Evolutionary conservation across 2,329 filamentous ascomycete genomes (phyloP).

Genomic region (Scedosporium dehoogii): DNA sequence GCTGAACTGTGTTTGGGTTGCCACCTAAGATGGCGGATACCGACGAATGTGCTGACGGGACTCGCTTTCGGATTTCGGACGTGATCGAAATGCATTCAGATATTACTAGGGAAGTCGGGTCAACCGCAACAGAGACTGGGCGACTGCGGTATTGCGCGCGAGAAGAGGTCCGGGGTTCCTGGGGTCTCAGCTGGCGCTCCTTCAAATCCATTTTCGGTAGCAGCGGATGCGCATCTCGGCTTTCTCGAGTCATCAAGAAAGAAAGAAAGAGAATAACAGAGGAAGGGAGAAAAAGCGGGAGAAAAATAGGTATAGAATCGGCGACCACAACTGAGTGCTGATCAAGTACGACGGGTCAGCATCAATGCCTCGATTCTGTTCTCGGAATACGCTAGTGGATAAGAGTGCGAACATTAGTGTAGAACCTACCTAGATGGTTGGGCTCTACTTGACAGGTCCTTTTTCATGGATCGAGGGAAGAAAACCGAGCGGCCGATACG

Average conservation of each 20-base stretch:
- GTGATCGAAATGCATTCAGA: slow-evolving; percentile 99
- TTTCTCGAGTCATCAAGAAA: background rate
- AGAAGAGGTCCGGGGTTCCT: background rate
- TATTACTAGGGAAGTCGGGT: slow-evolving; percentile 86
- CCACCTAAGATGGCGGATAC: slow-evolving; percentile 92
- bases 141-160: slow-evolving; percentile 51
- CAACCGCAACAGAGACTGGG: slow-evolving; percentile 70
- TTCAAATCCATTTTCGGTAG: background rate
- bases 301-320: no score
- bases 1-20: slow-evolving; percentile 46
- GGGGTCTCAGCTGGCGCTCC: background rate
- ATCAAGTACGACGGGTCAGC: no score
- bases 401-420: no score
- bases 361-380: no score
- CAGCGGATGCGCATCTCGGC: background rate
- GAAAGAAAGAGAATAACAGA: no score
- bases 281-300: no score
- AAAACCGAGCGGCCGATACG: background rate
- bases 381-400: no score
- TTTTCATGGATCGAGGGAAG: no score
- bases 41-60: slow-evolving; percentile 89
- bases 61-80: slow-evolving; percentile 95
- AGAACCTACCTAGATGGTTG: no score
- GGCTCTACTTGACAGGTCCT: no score
- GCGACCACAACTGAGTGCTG: no score